Base-by-base conservation (phyloP, 495 filamentous ascomycete species). In the Aspergillus conjunctus region DNA sequence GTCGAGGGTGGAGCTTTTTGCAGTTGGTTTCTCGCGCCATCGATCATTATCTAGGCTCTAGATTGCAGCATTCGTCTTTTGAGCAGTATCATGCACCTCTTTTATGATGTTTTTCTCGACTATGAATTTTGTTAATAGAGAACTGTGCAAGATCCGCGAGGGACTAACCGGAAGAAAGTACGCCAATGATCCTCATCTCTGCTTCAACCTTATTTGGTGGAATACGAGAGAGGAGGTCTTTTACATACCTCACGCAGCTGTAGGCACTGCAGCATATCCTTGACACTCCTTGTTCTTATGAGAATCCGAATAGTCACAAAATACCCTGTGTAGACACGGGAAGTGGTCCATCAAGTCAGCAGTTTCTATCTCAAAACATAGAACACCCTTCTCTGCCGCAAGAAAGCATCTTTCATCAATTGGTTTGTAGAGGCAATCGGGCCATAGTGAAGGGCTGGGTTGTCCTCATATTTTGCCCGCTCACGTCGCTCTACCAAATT, bases 311-410 rank as follows among this genome's bases (percentile, higher is more conserved):
- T 54, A 54, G 51, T 54, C 51, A 26, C 51, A n/a, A 54, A 12
- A 54, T 20, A 41, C 51, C 51, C 18, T 33, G 51, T n/a, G 41
- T 54, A 56, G 30, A 26, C 54, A 56, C 11, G 54, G 54, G 22
- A 56, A 56, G 20, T 48, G 39, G 26, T 56, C 48, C 20, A 18
- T 33, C 7, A 56, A 14, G 31, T 39, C 53, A 1, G 53, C 53
- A 14, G 53, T 39, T 45, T 56, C 53, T 39, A 56, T 56, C 33
- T 56, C 54, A 48, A 74, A 74, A 37, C 66, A 75, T 12, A 74
- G 22, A 14, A 73, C 69, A 34, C 51, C 62, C 43, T 70, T 69
- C 41, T 75, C 70, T n/a, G 61, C 67, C 14, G 71, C 71, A 60
- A 77, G 58, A 58, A 49, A 15, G 59, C 63, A 60, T 66, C 52